Percentiles rank a stretch among this genome's conserved stretches.
These are phyloP conservation scores for Aspergillus transmontanensis DNA, from an alignment of 2,329 filamentous ascomycete genomes.

Conservation along the genomic window DNA sequence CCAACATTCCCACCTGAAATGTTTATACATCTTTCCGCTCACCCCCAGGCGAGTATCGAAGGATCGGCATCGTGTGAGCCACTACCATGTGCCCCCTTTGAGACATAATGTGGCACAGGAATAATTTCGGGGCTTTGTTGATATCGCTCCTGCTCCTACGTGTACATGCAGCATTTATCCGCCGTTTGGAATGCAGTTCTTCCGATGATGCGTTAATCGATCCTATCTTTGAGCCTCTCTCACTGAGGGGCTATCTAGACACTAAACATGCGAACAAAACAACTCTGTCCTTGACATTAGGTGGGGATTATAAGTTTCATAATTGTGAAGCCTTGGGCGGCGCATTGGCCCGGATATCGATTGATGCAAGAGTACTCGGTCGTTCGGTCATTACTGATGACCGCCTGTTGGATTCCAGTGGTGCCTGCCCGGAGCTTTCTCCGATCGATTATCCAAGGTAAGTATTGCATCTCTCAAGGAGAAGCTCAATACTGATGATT, in stretches of 20 bases:
- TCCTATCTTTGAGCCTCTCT: not conserved
- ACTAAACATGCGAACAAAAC: not conserved
- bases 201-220: not conserved
- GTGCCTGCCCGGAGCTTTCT: not conserved
- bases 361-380: not conserved
- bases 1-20: not conserved
- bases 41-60: too few relatives aligned
- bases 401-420: not conserved
- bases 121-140: not conserved
- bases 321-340: not conserved
- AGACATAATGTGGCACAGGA: not conserved
- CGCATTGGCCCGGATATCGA: not conserved
- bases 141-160: not conserved
- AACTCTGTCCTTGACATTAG: not conserved
- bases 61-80: not conserved
- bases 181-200: not conserved
- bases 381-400: not conserved
- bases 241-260: not conserved
- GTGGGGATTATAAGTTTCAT: not conserved
- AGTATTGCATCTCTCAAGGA: not conserved
- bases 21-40: not conserved
- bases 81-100: not conserved
- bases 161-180: conserved; percentile 3
- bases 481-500: not conserved
- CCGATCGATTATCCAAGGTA: not conserved